A percentile compares a stretch with the other conserved stretches of the same genome.
phyloP scores from a whole-genome alignment of 129 eudicot species.

The Rutidosis leptorrhynchoides region DNA sequence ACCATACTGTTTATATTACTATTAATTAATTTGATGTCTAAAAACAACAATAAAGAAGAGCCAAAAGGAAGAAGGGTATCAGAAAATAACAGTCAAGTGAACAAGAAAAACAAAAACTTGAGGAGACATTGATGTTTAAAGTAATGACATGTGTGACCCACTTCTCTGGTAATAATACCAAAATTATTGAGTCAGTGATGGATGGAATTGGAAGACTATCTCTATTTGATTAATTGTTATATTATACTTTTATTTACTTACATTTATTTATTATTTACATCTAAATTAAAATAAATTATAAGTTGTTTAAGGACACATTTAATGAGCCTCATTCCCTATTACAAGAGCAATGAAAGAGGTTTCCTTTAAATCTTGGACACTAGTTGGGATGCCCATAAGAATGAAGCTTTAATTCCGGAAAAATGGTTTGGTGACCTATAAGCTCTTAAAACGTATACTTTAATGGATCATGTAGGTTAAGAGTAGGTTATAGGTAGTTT shows the following conservation, averaged over 20 bases:
- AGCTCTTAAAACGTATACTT: too few species aligned
- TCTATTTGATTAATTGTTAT: constrained; percentile 6
- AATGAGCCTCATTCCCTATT: too few species aligned
- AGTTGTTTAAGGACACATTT: constrained; percentile 27
- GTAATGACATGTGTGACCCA: constrained; percentile 38
- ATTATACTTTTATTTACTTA: neutral
- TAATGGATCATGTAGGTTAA: neutral
- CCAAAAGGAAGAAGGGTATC: constrained; percentile 30
- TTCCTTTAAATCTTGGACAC: constrained; percentile 31
- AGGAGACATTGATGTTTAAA: constrained; percentile 30
- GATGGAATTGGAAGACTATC: constrained; percentile 21
- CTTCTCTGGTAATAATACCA: constrained; percentile 29
- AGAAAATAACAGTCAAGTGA: constrained; percentile 25
- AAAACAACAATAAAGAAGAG: constrained; percentile 36
- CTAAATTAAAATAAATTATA: too few species aligned
- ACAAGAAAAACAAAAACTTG: constrained; percentile 34
- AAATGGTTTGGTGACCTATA: neutral
- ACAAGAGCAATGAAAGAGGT: constrained; percentile 15
- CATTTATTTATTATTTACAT: too few species aligned
- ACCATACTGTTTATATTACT: constrained; percentile 20
- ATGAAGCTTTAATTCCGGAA: neutral
- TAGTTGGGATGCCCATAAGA: neutral
- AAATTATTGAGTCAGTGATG: constrained; percentile 35
- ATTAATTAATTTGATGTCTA: neutral
- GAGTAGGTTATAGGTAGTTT: neutral